Evolutionary conservation across 306 rosid genomes (phyloP), one percentile per base, ranked within the genome.

Genomic region (Betula pendula): DNA sequence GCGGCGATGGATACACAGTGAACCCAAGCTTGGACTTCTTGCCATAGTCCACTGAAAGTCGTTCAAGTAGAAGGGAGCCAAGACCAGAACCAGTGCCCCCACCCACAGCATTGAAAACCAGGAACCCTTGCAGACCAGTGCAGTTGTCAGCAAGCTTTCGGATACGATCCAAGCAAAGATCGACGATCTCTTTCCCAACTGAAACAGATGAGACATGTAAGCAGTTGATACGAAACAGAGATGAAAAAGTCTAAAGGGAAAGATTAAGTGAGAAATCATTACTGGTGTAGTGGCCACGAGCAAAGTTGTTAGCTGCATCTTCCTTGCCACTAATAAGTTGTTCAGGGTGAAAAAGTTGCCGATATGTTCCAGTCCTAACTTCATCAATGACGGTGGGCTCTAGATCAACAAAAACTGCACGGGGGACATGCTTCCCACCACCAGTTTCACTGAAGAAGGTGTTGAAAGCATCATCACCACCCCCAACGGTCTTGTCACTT

Each of bases 51-150:
- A 91, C 96, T 0, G 96, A 91, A 38, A 91, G 90, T 8, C 96
- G 93, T 75, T 89, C 96, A 45, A 91, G 77, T 42, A 91, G 81
- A 75, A 91, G 96, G 63, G 96, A 91, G 62, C 96, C 96, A 50
- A 91, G 96, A 67, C 96, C 96, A 1, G 96, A 91, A 19, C 96
- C 96, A 43, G 96, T 91, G 75, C 96, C 96, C 25, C 96, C 96
- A 68, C 96, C 96, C 58, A 89, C 96, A 35, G 96, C 96, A 80
- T 89, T 91, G 84, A 91, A 89, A 53, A 91, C 96, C 63, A 91
- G 84, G 77, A 91, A 91, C 72, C 96, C 93, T 83, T 91, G 96
- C 52, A 91, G 96, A 76, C 93, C 93, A 56, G 96, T 91, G 88
- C 96, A 91, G 85, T 87, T 91, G 74, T 91, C 96, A 43, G 96